Evolutionary conservation across 1,139 yeast genomes (phyloP), one percentile per base, ranked within the genome.

Genomic region (Saccharomyces pastorianus): DNA sequence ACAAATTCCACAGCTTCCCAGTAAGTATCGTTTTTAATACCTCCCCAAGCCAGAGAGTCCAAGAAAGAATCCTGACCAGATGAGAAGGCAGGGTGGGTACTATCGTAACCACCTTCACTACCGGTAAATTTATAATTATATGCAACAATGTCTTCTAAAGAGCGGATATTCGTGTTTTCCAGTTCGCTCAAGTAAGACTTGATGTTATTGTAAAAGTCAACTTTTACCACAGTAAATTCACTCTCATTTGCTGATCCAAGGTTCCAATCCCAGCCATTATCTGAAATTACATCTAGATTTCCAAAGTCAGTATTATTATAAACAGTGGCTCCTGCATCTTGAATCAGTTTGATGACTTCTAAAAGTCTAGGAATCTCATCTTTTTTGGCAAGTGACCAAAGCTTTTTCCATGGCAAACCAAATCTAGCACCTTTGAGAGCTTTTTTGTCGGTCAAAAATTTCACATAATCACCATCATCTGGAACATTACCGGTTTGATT

Each of bases 231-330:
- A 5, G 68, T 64, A 50, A 62, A 65, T 54, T 65, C 68, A 34
- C 66, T 63, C 54, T 65, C 65, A 51, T 65, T 64, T 2, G 55
- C 59, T 2, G 59, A 41, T 46, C 68, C 68, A 41, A 60, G 56
- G 25, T 57, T 62, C 68, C 68, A 65, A 51, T 65, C 54, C 68
- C 68, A 64, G 7, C 68, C 68, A 60, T n/a, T 14, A 14, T 34
- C 41, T 5, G 41, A 34, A 14, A 34, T 34, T 9, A 34, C 41
- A 14, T 34, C 41, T 14, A 34, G 4, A 34, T 34, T 34, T 34
- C 41, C 41, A 34, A 34, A 34, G 9, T 34, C 41, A 2, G 41
- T 34, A 14, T 34, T 34, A 6, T 34, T 34, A 14, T 34, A 34
- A 14, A 34, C 20, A 1, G 41, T 34, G 8, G 41, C 41, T 14